A percentile compares a stretch with the other conserved stretches of the same genome.
Conservation (phyloP, 805 yeast genomes). For the Teunomyces funiuensis region DNA sequence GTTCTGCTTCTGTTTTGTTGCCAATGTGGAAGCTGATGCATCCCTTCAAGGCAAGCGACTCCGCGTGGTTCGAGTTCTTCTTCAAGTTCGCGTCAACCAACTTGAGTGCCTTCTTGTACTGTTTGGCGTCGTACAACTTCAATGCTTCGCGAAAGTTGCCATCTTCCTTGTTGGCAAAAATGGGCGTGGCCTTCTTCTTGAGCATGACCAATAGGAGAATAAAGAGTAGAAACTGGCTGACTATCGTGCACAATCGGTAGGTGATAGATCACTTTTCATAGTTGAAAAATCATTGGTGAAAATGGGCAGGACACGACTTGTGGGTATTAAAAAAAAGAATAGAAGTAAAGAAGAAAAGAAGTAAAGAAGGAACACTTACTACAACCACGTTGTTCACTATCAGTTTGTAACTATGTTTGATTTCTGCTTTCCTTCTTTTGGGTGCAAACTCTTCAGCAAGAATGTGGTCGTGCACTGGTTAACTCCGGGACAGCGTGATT, state of each 20-base stretch:
- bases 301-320: no score
- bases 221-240: neutral
- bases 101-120: constrained; percentile 83
- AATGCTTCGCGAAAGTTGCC: constrained; percentile 77
- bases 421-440: no score
- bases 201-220: neutral
- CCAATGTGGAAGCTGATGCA: constrained; percentile 48
- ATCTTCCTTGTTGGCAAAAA: constrained; percentile 61
- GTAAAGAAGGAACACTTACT: no score
- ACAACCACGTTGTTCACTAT: no score
- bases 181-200: constrained; percentile 24
- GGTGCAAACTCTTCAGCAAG: no score
- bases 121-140: constrained; percentile 77
- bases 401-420: no score
- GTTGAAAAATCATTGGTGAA: neutral
- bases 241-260: neutral
- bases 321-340: no score
- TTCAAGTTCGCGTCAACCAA: constrained; percentile 72
- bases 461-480: no score
- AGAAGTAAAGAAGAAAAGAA: no score
- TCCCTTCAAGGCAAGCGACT: constrained; percentile 83
- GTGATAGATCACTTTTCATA: neutral
- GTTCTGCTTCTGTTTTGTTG: constrained; percentile 61
- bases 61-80: constrained; percentile 74
- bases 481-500: no score